Conservation (phyloP, 345 rosid species). For the Kernera saxatilis region DNA sequence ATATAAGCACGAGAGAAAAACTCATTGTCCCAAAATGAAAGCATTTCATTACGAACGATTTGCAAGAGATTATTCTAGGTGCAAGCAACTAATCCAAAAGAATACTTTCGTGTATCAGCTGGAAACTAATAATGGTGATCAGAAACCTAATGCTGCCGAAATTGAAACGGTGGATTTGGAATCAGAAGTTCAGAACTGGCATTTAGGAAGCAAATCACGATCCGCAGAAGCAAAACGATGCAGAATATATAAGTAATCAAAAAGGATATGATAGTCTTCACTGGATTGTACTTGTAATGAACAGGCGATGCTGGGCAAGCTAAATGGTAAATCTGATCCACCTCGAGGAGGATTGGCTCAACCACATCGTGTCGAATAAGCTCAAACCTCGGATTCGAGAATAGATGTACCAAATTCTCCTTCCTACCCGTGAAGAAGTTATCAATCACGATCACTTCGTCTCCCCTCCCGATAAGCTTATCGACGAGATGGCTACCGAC, state of each 20-base stretch:
- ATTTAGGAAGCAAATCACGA: background rate
- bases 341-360: constrained; percentile 92
- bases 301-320: constrained; percentile 99
- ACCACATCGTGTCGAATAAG: constrained; percentile 95
- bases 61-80: background rate
- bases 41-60: constrained; percentile 39
- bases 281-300: constrained; percentile 92
- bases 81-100: background rate
- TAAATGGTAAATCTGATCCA: constrained; percentile 97
- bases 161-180: background rate
- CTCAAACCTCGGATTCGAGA: constrained; percentile 85
- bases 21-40: background rate
- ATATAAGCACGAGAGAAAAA: background rate
- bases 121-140: background rate
- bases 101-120: background rate
- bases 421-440: constrained; percentile 96
- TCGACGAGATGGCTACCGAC: constrained; percentile 98
- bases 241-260: background rate
- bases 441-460: constrained; percentile 92
- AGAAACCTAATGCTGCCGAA: background rate
- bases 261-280: constrained; percentile 97
- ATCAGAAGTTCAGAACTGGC: background rate
- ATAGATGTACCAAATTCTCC: constrained; percentile 78
- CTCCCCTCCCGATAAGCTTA: constrained; percentile 80
- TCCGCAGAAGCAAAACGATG: background rate